phyloP scores from a whole-genome alignment of 2,329 filamentous ascomycete species.

The Penicillium sp. region DNA sequence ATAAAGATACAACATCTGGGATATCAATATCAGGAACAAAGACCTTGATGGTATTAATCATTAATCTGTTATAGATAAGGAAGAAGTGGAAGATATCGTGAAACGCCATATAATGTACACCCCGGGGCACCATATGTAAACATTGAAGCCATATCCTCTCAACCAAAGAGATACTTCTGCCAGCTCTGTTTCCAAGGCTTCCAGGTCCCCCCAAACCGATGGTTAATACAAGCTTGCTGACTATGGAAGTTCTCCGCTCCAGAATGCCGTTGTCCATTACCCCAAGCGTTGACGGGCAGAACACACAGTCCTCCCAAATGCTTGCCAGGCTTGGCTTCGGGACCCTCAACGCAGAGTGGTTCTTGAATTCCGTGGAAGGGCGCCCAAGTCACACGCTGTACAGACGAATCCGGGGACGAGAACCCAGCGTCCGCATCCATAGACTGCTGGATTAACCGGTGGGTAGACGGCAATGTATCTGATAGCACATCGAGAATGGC shows the following conservation, averaged over 20 bases:
- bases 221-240: conserved; percentile 34
- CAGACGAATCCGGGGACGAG: not conserved
- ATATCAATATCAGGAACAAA: not conserved
- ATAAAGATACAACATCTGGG: not conserved
- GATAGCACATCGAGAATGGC: conserved; percentile 33
- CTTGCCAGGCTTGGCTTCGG: conserved; percentile 43
- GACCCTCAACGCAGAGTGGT: conserved; percentile 26
- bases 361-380: conserved; percentile 31
- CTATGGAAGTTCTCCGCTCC: conserved; percentile 28
- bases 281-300: conserved; percentile 68
- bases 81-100: not conserved
- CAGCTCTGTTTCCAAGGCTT: conserved; percentile 37
- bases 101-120: not conserved
- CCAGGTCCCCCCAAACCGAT: conserved; percentile 36
- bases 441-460: conserved; percentile 26
- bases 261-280: conserved; percentile 37
- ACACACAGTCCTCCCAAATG: conserved; percentile 83
- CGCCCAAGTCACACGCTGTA: conserved; percentile 34
- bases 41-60: not conserved
- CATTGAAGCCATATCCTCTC: not conserved
- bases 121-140: not conserved
- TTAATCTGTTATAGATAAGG: not conserved
- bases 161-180: conserved; percentile 32
- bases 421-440: conserved; percentile 25
- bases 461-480: conserved; percentile 26